phyloP scores from a whole-genome alignment of 139 green algal species.

The Coelastrella sp. region DNA sequence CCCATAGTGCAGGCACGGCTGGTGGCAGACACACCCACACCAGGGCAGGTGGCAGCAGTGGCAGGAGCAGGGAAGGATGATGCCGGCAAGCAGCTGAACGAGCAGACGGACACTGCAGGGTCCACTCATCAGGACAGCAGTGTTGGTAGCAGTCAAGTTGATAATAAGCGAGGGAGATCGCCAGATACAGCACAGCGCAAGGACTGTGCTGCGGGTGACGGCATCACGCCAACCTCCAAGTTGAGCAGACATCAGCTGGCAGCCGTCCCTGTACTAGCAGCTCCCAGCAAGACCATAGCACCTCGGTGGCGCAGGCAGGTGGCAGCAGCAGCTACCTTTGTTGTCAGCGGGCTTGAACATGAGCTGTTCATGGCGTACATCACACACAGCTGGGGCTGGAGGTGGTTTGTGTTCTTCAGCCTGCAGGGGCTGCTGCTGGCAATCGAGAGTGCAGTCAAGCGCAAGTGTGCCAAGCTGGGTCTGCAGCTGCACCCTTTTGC shows the following conservation, averaged over 20 bases:
- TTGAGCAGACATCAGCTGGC: neutral
- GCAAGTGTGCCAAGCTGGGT: neutral
- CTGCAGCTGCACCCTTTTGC: slow-evolving; percentile 17
- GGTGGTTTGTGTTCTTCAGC: slow-evolving; percentile 40
- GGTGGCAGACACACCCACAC: slow-evolving; percentile 1
- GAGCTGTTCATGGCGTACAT: slow-evolving; percentile 38
- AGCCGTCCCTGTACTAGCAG: neutral
- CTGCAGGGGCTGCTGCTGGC: slow-evolving; percentile 44
- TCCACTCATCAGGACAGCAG: neutral
- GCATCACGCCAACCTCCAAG: neutral
- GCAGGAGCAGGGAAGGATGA: neutral
- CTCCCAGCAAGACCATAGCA: neutral
- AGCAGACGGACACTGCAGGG: neutral
- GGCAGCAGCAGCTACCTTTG: slow-evolving; percentile 25
- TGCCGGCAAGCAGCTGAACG: neutral
- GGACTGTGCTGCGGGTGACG: neutral
- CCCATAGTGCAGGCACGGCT: slow-evolving; percentile 30
- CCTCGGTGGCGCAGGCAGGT: slow-evolving; percentile 32
- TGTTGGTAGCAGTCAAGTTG: neutral
- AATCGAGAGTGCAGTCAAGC: neutral
- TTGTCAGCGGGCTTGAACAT: slow-evolving; percentile 42
- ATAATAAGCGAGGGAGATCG: neutral
- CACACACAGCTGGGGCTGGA: slow-evolving; percentile 14
- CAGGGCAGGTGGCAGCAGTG: neutral
- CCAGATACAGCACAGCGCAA: slow-evolving; percentile 1